These are phyloP conservation scores for Aspergillus sp. DNA, from an alignment of 2,329 filamentous ascomycete genomes.

Conservation along the genomic window DNA sequence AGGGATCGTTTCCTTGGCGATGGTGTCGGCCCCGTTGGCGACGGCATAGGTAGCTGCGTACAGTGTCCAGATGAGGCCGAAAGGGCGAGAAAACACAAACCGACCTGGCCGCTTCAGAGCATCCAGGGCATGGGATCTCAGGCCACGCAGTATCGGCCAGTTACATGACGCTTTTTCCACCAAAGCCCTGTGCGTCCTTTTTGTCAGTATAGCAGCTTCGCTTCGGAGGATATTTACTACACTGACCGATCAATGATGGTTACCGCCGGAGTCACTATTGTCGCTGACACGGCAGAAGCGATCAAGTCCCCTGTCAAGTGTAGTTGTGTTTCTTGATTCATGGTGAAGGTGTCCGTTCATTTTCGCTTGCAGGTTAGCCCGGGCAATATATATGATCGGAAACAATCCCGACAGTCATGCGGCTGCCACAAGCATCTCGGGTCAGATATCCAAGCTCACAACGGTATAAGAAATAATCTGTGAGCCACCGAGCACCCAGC, in stretches of 20 bases:
- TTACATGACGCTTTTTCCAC: slow-evolving; percentile 20
- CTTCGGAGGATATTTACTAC: neutral
- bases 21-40: slow-evolving; percentile 75
- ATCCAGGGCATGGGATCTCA: slow-evolving; percentile 13
- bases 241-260: slow-evolving; percentile 23
- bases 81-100: slow-evolving; percentile 32
- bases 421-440: no score
- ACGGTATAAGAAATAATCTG: no score
- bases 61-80: slow-evolving; percentile 42
- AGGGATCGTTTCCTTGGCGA: slow-evolving; percentile 52
- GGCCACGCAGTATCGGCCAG: slow-evolving; percentile 14
- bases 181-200: slow-evolving; percentile 12
- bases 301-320: slow-evolving; percentile 18
- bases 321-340: neutral
- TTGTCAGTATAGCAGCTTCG: neutral
- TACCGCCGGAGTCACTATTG: slow-evolving; percentile 19
- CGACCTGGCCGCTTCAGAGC: slow-evolving; percentile 15
- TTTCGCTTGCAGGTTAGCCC: no score
- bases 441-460: no score
- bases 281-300: slow-evolving; percentile 19
- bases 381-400: no score
- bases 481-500: no score
- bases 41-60: slow-evolving; percentile 82
- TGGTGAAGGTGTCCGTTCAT: neutral
- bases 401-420: no score